phyloP scores from a whole-genome alignment of 1,284 basidiomycete genomes.

The Malassezia obtusa region DNA sequence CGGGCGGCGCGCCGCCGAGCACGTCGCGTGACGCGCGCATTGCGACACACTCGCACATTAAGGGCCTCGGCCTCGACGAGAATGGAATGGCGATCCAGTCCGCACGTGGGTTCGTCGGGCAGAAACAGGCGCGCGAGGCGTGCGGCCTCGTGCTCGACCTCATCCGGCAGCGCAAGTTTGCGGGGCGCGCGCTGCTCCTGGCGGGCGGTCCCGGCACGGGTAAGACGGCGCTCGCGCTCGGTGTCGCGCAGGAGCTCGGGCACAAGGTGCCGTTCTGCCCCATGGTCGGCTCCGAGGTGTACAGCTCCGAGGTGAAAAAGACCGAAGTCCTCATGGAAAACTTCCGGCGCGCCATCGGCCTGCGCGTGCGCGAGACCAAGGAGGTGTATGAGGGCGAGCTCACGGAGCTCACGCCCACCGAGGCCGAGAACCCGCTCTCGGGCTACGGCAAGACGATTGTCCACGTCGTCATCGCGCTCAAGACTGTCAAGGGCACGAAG shows the following conservation, averaged over 20 bases:
- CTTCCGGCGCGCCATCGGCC: conserved; percentile 89
- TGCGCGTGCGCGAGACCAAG: conserved; percentile 65
- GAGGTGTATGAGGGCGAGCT: conserved; percentile 98
- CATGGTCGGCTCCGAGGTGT: conserved; percentile 96
- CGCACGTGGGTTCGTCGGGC: conserved; percentile 80
- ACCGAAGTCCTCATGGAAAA: conserved; percentile 95
- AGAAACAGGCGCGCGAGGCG: conserved; percentile 81
- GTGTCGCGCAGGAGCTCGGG: conserved; percentile 85
- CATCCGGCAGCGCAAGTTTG: conserved; percentile 78
- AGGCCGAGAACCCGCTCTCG: conserved; percentile 49
- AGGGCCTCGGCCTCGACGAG: conserved; percentile 78
- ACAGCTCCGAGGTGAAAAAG: conserved; percentile 95
- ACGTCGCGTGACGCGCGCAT: conserved; percentile 53
- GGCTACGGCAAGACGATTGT: conserved; percentile 98
- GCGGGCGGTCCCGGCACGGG: conserved; percentile 86
- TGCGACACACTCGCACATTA: conserved; percentile 86
- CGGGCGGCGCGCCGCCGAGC: conserved; percentile 4
- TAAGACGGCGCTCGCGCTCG: conserved; percentile 89
- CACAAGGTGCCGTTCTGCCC: conserved; percentile 93
- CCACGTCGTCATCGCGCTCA: conserved; percentile 89
- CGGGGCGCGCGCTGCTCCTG: conserved; percentile 75
- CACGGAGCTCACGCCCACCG: conserved; percentile 88
- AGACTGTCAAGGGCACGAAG: conserved; percentile 97
- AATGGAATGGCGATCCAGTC: conserved; percentile 65
- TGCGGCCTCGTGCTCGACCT: conserved; percentile 85